Percentiles rank a stretch among this genome's conserved stretches.
phyloP scores from a whole-genome alignment of 805 yeast species.

The Tetrapisispora pingtungensis region DNA sequence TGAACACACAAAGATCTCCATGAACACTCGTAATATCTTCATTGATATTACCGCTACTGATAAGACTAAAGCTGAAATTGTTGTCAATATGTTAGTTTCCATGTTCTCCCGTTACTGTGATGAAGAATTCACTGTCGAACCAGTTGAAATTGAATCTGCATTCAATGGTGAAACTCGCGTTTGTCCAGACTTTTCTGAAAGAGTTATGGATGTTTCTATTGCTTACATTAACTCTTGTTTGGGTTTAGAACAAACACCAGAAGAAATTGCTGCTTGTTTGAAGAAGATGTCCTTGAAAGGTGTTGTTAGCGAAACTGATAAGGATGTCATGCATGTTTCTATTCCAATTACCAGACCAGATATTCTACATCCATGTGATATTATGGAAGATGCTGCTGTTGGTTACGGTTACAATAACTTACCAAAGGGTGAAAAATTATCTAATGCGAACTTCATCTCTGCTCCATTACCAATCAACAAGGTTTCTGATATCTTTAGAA shows the following conservation, averaged over 20 bases:
- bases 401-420: conserved; percentile 91
- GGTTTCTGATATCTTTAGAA: conserved; percentile 80
- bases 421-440: conserved; percentile 65
- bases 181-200: conserved; percentile 62
- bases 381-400: conserved; percentile 97
- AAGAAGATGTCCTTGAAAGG: conserved; percentile 76
- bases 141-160: conserved; percentile 72
- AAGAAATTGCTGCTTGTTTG: conserved; percentile 58
- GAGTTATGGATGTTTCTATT: conserved; percentile 63
- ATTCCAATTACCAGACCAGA: conserved; percentile 96
- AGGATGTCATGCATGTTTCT: conserved; percentile 44
- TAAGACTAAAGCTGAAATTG: conserved; percentile 86
- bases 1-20: conserved; percentile 75
- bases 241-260: conserved; percentile 65
- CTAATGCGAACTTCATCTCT: conserved; percentile 68
- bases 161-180: conserved; percentile 70
- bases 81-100: conserved; percentile 82
- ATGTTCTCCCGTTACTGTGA: conserved; percentile 88
- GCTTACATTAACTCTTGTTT: conserved; percentile 84
- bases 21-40: conserved; percentile 79
- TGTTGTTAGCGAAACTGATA: conserved; percentile 33
- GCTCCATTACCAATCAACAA: conserved; percentile 86
- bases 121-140: conserved; percentile 79
- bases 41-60: conserved; percentile 95
- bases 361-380: conserved; percentile 91